A percentile compares a stretch with the other conserved stretches of the same genome.
phyloP scores from a whole-genome alignment of 2,329 filamentous ascomycete genomes.

The Alternaria angustiovoidea region DNA sequence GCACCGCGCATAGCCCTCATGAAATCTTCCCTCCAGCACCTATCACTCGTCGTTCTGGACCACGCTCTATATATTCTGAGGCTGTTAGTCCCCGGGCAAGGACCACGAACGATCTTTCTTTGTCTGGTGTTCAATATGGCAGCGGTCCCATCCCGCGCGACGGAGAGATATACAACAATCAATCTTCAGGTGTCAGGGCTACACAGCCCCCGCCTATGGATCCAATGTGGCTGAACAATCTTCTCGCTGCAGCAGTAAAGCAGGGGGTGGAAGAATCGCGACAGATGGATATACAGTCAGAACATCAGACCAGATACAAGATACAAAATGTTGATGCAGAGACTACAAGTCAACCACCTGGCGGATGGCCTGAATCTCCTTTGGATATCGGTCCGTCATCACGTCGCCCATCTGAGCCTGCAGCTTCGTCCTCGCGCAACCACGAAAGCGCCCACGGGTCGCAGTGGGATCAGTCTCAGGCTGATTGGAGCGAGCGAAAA shows the following conservation, averaged over 20 bases:
- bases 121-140: slow-evolving; percentile 35
- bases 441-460: background rate
- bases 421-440: background rate
- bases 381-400: background rate
- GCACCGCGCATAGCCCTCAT: background rate
- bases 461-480: slow-evolving; percentile 13
- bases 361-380: slow-evolving; percentile 37
- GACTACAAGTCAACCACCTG: slow-evolving; percentile 27
- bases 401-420: background rate
- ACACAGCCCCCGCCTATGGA: slow-evolving; percentile 17
- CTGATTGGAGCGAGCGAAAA: slow-evolving; percentile 9
- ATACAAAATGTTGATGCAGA: background rate
- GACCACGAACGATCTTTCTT: slow-evolving; percentile 10
- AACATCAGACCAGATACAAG: background rate
- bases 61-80: slow-evolving; percentile 16
- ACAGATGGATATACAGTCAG: slow-evolving; percentile 2
- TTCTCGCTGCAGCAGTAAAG: slow-evolving; percentile 32
- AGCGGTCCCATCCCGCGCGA: slow-evolving; percentile 34
- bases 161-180: slow-evolving; percentile 4
- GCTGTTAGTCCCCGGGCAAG: slow-evolving; percentile 19
- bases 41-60: background rate
- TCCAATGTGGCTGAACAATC: slow-evolving; percentile 23
- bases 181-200: background rate
- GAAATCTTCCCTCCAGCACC: background rate
- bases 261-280: slow-evolving; percentile 31